Evolutionary conservation across 495 filamentous ascomycete species (phyloP).

Genomic region (Hapsidospora chrysogenum): DNA sequence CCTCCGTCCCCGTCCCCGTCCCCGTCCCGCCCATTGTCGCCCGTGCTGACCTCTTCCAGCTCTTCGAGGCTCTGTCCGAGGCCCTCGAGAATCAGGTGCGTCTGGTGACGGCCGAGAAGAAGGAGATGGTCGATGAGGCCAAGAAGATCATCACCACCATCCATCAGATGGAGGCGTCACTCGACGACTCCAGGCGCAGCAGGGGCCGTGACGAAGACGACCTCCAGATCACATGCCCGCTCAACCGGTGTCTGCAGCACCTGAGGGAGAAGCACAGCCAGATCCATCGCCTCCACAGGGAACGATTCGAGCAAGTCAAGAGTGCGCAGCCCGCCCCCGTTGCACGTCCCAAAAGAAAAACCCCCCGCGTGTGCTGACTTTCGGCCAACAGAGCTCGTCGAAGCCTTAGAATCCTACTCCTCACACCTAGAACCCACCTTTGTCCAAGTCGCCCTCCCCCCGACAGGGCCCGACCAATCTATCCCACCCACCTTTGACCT

Average conservation of each 20-base stretch:
- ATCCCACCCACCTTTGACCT: conserved; percentile 72
- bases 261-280: conserved; percentile 75
- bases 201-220: conserved; percentile 39
- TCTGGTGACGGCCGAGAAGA: conserved; percentile 69
- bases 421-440: conserved; percentile 82
- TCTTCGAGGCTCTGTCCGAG: conserved; percentile 75
- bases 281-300: conserved; percentile 64
- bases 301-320: conserved; percentile 86
- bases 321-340: conserved; percentile 35
- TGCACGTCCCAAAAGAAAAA: neutral
- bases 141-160: conserved; percentile 68
- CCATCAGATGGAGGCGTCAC: conserved; percentile 80
- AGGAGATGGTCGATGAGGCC: conserved; percentile 72
- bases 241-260: conserved; percentile 55
- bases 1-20: neutral
- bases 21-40: neutral
- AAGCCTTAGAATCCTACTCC: conserved; percentile 87
- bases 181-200: conserved; percentile 57
- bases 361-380: neutral
- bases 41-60: conserved; percentile 28
- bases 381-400: conserved; percentile 53
- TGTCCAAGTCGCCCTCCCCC: conserved; percentile 65
- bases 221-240: conserved; percentile 60
- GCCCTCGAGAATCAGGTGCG: conserved; percentile 73
- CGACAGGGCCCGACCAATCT: conserved; percentile 55